phyloP scores from a whole-genome alignment of 2,329 filamentous ascomycete genomes.

The Geosmithia flava region DNA sequence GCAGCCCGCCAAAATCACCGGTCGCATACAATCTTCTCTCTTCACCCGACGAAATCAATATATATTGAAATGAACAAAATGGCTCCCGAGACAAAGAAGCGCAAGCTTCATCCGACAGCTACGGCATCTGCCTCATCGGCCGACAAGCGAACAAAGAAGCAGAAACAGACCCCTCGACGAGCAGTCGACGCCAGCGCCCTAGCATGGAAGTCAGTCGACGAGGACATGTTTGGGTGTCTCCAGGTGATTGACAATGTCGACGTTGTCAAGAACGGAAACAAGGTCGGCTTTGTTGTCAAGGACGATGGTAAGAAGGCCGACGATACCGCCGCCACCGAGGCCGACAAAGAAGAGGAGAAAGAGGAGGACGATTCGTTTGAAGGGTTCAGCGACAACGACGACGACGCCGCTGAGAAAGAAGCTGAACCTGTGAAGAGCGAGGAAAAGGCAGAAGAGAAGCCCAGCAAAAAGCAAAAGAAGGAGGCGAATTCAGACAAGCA shows the following conservation, averaged over 20 bases:
- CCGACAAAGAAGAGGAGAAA: constrained; percentile 7
- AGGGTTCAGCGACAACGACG: constrained; percentile 41
- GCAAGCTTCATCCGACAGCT: constrained; percentile 20
- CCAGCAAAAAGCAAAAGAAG: constrained; percentile 9
- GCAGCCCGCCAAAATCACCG: no score
- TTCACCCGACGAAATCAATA: neutral
- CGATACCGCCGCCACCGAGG: no score
- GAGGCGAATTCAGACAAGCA: constrained; percentile 7
- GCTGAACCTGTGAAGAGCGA: constrained; percentile 15
- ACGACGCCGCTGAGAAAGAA: constrained; percentile 17
- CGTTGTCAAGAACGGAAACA: constrained; percentile 54
- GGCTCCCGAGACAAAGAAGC: constrained; percentile 21
- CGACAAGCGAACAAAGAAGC: constrained; percentile 16
- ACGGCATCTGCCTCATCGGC: constrained; percentile 9
- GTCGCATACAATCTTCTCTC: no score
- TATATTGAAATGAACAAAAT: constrained; percentile 8
- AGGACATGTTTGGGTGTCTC: constrained; percentile 72
- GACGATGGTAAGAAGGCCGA: constrained; percentile 7
- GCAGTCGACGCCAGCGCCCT: constrained; percentile 34
- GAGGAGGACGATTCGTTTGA: constrained; percentile 46
- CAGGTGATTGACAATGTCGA: constrained; percentile 90
- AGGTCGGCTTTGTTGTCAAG: constrained; percentile 40
- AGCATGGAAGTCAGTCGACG: constrained; percentile 65
- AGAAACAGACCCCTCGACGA: constrained; percentile 7
- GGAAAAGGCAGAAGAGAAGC: constrained; percentile 8